phyloP scores from a whole-genome alignment of 495 filamentous ascomycete genomes.

The Parachaetomium inaequale region DNA sequence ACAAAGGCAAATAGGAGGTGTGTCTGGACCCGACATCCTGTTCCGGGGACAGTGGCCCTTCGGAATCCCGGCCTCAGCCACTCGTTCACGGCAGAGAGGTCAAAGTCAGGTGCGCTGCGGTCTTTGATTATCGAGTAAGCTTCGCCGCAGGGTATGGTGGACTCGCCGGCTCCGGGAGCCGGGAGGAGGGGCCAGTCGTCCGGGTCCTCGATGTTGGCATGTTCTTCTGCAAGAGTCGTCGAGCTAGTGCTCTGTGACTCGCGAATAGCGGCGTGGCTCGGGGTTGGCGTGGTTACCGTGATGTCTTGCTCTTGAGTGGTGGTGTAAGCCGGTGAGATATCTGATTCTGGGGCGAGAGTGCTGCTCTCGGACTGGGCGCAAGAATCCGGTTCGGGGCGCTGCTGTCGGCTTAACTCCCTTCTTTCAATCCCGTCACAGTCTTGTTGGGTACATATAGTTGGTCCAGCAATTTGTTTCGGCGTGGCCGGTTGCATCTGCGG shows the following conservation, averaged over 20 bases:
- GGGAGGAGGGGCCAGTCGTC: conserved; percentile 20
- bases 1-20: conserved; percentile 30
- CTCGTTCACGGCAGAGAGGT: conserved; percentile 18
- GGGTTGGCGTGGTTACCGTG: too few relatives aligned
- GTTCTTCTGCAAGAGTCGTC: background rate
- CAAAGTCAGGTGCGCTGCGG: conserved; percentile 17
- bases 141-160: conserved; percentile 29
- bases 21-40: conserved; percentile 29
- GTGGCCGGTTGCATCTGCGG: background rate
- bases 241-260: background rate
- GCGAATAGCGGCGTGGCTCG: background rate
- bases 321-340: too few relatives aligned
- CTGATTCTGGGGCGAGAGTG: too few relatives aligned
- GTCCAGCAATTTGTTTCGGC: background rate
- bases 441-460: background rate
- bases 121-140: conserved; percentile 26
- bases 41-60: conserved; percentile 19
- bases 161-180: conserved; percentile 22
- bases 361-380: too few relatives aligned
- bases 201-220: background rate
- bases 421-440: background rate
- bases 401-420: too few relatives aligned
- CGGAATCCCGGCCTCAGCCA: conserved; percentile 27
- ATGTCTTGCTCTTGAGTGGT: too few relatives aligned
- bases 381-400: too few relatives aligned